Base-by-base conservation (phyloP, 345 rosid genomes). In the Sapria himalayana region DNA sequence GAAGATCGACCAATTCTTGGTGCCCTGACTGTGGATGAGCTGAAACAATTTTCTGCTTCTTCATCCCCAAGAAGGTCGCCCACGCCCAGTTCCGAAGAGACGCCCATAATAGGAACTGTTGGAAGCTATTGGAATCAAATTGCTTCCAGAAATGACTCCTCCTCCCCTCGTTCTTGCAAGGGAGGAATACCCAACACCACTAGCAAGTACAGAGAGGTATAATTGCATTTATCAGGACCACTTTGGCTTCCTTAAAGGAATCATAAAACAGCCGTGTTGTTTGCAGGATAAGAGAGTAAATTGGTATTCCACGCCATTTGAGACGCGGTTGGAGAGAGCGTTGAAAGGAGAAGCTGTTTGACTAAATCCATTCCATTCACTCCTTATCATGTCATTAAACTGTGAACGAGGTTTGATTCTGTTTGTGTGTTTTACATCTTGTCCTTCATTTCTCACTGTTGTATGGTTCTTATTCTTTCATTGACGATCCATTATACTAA, bases 171-270 rank as follows among this genome's bases (percentile, higher is more conserved):
- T 46, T 65, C 95, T 11, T 69, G 62, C 49, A 91, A 84, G 62
- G 93, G 95, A 63, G 93, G 95, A 36, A 77, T 74, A 53, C 93
- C 95, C 3, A 91, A 77, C 64, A 73, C 92, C 18, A 79, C 66
- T 40, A 84, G 95, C 70, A 80, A 84, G 65, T 91, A 84, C 51
- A 62, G 74, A 67, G 99, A 91, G 95, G 99, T 79, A 72, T 21
- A 16, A n/a, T n/a, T n/a, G n/a, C n/a, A n/a, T n/a, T n/a, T n/a
- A n/a, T n/a, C n/a, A n/a, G n/a, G n/a, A n/a, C n/a, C n/a, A n/a
- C n/a, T n/a, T n/a, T n/a, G n/a, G n/a, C n/a, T n/a, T n/a, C n/a
- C n/a, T n/a, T n/a, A n/a, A n/a, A n/a, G n/a, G n/a, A n/a, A n/a
- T n/a, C n/a, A n/a, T n/a, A n/a, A n/a, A n/a, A n/a, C n/a, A n/a